Conservation (phyloP, 192 early-diverging fungal species). For the Rhizoclosmatium sp. region DNA sequence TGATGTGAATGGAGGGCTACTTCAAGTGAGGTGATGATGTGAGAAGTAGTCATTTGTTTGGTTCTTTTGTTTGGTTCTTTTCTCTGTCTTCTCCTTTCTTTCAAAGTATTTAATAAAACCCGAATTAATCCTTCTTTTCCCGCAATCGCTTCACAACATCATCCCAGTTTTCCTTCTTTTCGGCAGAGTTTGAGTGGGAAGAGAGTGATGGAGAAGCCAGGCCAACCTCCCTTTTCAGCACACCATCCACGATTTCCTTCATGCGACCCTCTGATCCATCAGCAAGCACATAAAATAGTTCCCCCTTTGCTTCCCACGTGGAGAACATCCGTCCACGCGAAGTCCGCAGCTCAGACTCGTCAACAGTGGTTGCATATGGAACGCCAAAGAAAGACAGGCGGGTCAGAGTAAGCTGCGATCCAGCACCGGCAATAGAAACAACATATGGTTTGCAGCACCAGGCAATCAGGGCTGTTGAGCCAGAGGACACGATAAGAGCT, state of each 20-base stretch:
- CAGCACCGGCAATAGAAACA: neutral
- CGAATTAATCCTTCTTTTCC: conserved; percentile 6
- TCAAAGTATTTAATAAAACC: neutral
- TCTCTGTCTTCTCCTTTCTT: neutral
- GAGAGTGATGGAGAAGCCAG: neutral
- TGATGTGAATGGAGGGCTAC: neutral
- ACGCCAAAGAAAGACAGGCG: conserved; percentile 28
- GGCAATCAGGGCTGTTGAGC: conserved; percentile 24
- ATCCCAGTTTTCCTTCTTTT: conserved; percentile 28
- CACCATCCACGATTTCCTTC: neutral
- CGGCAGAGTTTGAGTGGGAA: neutral
- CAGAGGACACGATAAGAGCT: conserved; percentile 24
- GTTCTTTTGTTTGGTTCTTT: neutral
- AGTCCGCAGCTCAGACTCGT: conserved; percentile 7
- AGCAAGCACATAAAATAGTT: conserved; percentile 9
- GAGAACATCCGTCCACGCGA: conserved; percentile 24
- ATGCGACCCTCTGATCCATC: conserved; percentile 14
- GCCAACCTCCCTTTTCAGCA: neutral
- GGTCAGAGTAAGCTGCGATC: conserved; percentile 1
- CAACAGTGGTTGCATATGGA: conserved; percentile 4
- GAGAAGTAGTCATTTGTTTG: neutral
- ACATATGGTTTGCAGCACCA: conserved; percentile 39
- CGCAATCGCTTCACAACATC: conserved; percentile 21
- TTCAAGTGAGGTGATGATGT: neutral
- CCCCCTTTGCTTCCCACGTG: conserved; percentile 11